Evolutionary conservation across 805 yeast species (phyloP).

Genomic region (Yarrowia yakushimensis): DNA sequence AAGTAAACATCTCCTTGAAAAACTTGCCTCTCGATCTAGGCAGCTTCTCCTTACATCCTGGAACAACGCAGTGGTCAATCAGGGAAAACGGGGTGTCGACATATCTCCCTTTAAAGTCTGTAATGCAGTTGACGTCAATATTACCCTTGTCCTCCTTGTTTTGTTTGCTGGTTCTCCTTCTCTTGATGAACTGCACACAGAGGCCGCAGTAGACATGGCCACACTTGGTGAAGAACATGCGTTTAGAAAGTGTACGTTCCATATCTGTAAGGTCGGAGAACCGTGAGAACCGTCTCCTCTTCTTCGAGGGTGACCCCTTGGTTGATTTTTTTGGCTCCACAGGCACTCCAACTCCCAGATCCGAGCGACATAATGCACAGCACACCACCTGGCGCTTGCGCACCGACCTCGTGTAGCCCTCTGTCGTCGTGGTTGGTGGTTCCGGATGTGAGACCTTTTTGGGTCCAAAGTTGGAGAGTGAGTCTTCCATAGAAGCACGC

Average conservation of each 20-base stretch:
- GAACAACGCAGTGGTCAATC: constrained; percentile 23
- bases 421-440: constrained; percentile 8
- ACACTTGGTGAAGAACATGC: constrained; percentile 65
- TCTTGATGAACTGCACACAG: constrained; percentile 59
- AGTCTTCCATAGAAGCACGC: neutral
- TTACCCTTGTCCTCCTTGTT: constrained; percentile 26
- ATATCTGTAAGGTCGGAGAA: constrained; percentile 42
- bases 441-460: constrained; percentile 3
- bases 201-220: constrained; percentile 88
- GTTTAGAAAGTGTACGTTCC: constrained; percentile 59
- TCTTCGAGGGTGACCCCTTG: neutral
- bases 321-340: neutral
- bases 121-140: constrained; percentile 2
- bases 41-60: neutral
- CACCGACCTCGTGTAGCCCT: constrained; percentile 35
- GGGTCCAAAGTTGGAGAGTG: neutral
- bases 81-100: constrained; percentile 24
- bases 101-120: constrained; percentile 9
- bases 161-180: constrained; percentile 38
- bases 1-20: constrained; percentile 21
- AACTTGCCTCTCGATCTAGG: constrained; percentile 19
- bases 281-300: constrained; percentile 2
- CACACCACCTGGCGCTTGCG: constrained; percentile 42
- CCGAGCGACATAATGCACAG: constrained; percentile 69
- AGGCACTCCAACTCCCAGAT: constrained; percentile 58